A percentile compares a stretch with the other conserved stretches of the same genome.
These are phyloP conservation scores for Verticillium alfalfae DNA, from an alignment of 2,329 filamentous ascomycete genomes.

Conservation along the genomic window DNA sequence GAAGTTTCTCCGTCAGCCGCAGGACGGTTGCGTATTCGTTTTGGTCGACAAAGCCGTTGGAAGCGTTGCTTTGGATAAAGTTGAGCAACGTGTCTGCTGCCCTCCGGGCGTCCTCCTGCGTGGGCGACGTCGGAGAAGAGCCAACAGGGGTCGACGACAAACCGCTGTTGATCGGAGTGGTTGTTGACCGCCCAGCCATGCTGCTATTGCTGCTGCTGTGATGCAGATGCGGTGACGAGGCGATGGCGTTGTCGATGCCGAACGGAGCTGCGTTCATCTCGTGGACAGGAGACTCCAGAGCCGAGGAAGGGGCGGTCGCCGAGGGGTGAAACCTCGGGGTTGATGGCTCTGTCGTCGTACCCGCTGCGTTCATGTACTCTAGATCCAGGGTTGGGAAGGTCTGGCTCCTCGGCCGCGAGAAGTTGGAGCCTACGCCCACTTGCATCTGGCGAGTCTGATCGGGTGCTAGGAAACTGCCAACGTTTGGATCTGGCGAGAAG, in stretches of 20 bases:
- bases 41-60: slow-evolving; percentile 63
- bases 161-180: slow-evolving; percentile 21
- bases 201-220: slow-evolving; percentile 47
- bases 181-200: slow-evolving; percentile 31
- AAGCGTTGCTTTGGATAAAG: slow-evolving; percentile 70
- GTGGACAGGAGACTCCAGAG: slow-evolving; percentile 44
- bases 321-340: slow-evolving; percentile 45
- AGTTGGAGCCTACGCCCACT: slow-evolving; percentile 37
- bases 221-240: slow-evolving; percentile 38
- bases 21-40: slow-evolving; percentile 73
- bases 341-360: slow-evolving; percentile 33
- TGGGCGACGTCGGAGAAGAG: slow-evolving; percentile 60
- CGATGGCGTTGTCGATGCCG: slow-evolving; percentile 31
- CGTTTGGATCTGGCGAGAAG: slow-evolving; percentile 70
- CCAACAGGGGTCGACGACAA: slow-evolving; percentile 37
- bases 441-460: slow-evolving; percentile 31
- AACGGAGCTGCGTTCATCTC: slow-evolving; percentile 37
- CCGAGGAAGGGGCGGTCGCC: slow-evolving; percentile 44
- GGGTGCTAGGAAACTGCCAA: slow-evolving; percentile 53
- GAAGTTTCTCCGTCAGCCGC: slow-evolving; percentile 80
- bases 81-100: slow-evolving; percentile 77
- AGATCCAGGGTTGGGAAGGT: slow-evolving; percentile 73
- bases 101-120: slow-evolving; percentile 77
- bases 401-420: slow-evolving; percentile 77
- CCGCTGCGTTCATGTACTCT: slow-evolving; percentile 44